Percentiles rank a stretch among this genome's conserved stretches.
These are phyloP conservation scores for Echium plantagineum DNA, from an alignment of 257 asterid species.

Conservation along the genomic window DNA sequence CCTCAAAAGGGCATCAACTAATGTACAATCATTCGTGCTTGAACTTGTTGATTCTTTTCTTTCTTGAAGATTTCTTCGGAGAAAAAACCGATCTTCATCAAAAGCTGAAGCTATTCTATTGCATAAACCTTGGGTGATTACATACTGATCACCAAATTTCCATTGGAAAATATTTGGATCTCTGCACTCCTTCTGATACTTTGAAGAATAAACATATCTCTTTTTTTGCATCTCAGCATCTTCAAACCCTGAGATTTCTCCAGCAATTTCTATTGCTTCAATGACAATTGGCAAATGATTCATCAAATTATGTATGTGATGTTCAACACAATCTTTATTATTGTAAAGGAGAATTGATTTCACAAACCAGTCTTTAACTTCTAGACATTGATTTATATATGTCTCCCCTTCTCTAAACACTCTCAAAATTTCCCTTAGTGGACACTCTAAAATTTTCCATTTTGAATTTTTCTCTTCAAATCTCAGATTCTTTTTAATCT, in stretches of 20 bases:
- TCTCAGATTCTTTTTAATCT: constrained; percentile 50
- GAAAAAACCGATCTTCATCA: constrained; percentile 45
- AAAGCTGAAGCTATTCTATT: constrained; percentile 29
- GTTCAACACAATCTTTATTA: constrained; percentile 54
- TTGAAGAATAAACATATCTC: constrained; percentile 29
- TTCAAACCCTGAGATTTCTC: constrained; percentile 61
- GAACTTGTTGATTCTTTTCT: constrained; percentile 13
- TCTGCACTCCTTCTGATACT: constrained; percentile 48
- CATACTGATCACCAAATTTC: constrained; percentile 39
- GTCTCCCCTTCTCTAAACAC: constrained; percentile 62
- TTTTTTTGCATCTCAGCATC: constrained; percentile 59
- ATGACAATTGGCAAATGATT: constrained; percentile 39
- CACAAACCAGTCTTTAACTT: constrained; percentile 62
- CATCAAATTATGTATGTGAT: constrained; percentile 64
- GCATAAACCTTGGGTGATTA: constrained; percentile 39
- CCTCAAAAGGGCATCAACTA: constrained; percentile 48
- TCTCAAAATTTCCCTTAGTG: constrained; percentile 58
- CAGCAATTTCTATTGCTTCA: constrained; percentile 76
- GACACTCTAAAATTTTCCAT: constrained; percentile 70
- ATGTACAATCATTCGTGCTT: constrained; percentile 3
- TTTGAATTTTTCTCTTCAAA: constrained; percentile 59
- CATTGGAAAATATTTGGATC: constrained; percentile 50
- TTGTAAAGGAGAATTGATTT: constrained; percentile 47
- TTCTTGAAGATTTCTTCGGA: constrained; percentile 30
- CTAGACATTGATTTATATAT: constrained; percentile 47